These are phyloP conservation scores for Lanmaoa pseudosensibilis DNA, from an alignment of 768 basidiomycete genomes.

Conservation along the genomic window DNA sequence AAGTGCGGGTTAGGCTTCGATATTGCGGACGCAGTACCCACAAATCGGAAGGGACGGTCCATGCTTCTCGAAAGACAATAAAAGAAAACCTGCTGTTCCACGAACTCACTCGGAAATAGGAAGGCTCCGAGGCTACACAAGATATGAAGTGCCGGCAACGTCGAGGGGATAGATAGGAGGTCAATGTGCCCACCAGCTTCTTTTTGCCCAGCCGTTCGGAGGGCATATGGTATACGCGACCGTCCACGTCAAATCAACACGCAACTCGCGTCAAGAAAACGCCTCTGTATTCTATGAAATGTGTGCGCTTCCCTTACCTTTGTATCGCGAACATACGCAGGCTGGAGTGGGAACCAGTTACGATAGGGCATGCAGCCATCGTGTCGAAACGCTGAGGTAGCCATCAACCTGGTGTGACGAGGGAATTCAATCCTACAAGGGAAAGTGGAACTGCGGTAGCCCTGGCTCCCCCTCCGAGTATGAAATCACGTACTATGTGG, in stretches of 20 bases:
- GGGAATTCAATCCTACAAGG: not conserved
- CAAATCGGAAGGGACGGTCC: not conserved
- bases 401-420: not conserved
- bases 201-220: slow-evolving; percentile 8
- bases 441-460: not conserved
- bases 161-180: slow-evolving; percentile 11
- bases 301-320: slow-evolving; percentile 10
- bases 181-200: not conserved
- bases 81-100: slow-evolving; percentile 1
- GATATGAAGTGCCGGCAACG: slow-evolving; percentile 16
- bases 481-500: slow-evolving; percentile 15
- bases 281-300: slow-evolving; percentile 12
- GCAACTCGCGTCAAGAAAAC: not conserved
- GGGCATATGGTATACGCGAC: not conserved
- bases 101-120: slow-evolving; percentile 18
- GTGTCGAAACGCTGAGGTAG: slow-evolving; percentile 12
- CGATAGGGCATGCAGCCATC: slow-evolving; percentile 13
- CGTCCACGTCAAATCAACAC: not conserved
- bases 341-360: slow-evolving; percentile 18
- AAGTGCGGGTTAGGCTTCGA: not conserved
- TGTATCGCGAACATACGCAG: not conserved
- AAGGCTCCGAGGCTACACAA: slow-evolving; percentile 18
- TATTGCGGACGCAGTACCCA: not conserved
- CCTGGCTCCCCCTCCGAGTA: not conserved
- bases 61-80: slow-evolving; percentile 7